Percentiles rank a stretch among this genome's conserved stretches.
Conservation (phyloP, 495 filamentous ascomycete genomes). For the Saxophila tyrrhenica region DNA sequence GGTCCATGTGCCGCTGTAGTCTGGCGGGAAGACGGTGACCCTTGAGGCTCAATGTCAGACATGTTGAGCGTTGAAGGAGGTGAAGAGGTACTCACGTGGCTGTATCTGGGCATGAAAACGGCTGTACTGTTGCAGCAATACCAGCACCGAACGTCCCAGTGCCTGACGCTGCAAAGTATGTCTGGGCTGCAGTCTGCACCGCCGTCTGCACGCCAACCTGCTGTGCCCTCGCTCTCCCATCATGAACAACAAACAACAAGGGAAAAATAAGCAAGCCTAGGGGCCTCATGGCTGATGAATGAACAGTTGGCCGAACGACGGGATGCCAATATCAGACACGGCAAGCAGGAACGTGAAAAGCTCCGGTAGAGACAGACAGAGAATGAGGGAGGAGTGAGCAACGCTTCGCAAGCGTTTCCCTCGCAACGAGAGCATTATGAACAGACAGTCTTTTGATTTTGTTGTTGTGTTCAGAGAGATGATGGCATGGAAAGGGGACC, state of each 20-base stretch:
- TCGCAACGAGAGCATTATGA: not conserved
- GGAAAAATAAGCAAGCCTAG: not conserved
- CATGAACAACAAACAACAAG: not conserved
- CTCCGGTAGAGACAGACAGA: not conserved
- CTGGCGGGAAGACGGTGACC: slow-evolving; percentile 1
- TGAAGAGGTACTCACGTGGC: not conserved
- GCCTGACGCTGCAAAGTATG: not conserved
- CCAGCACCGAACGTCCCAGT: not conserved
- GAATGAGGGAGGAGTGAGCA: not conserved
- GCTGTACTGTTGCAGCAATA: not conserved
- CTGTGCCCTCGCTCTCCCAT: not conserved
- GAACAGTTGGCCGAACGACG: not conserved
- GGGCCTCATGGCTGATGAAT: not conserved
- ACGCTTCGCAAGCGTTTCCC: not conserved
- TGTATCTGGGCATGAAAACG: not conserved
- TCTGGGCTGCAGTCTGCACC: not conserved
- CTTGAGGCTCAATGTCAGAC: not conserved
- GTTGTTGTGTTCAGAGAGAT: not conserved
- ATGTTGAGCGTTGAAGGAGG: not conserved
- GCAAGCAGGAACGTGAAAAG: not conserved
- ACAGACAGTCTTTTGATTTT: not conserved
- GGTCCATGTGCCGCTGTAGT: slow-evolving; percentile 1
- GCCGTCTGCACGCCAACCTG: too few species aligned
- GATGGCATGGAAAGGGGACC: not conserved
- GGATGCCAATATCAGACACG: not conserved